Evolutionary conservation across 305 asterid genomes (phyloP).

Genomic region (Nicotiana rustica): DNA sequence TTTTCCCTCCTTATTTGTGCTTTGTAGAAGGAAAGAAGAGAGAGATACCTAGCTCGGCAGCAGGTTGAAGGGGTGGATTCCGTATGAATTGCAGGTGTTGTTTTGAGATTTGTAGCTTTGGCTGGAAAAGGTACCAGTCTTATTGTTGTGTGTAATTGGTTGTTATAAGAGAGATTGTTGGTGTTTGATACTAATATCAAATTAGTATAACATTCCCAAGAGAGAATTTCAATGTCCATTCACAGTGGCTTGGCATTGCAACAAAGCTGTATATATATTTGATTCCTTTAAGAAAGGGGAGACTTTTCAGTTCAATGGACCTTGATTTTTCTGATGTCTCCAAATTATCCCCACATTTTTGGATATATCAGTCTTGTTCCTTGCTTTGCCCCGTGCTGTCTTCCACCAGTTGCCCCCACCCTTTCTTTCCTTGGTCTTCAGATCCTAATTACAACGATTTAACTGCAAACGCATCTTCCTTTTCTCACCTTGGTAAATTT

Average conservation of each 20-base stretch:
- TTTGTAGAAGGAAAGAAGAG: constrained; percentile 93
- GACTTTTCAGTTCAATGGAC: neutral
- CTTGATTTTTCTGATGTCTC: neutral
- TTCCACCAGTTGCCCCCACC: too few relatives aligned
- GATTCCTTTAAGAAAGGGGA: constrained; percentile 22
- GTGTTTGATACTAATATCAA: neutral
- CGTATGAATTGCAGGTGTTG: constrained; percentile 47
- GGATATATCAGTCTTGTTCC: neutral
- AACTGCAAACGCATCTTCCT: too few relatives aligned
- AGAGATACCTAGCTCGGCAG: constrained; percentile 90
- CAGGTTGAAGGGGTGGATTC: constrained; percentile 87
- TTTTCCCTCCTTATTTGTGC: constrained; percentile 10
- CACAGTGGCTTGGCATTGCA: neutral
- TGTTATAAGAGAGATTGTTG: constrained; percentile 14
- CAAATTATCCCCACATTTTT: neutral
- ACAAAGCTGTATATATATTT: constrained; percentile 29
- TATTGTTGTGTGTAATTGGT: constrained; percentile 28
- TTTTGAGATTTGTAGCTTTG: constrained; percentile 35
- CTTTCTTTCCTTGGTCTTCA: too few relatives aligned
- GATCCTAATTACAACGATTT: too few relatives aligned
- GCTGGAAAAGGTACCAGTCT: constrained; percentile 32
- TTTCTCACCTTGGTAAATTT: too few relatives aligned
- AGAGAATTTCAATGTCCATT: constrained; percentile 11
- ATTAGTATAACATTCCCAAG: constrained; percentile 17
- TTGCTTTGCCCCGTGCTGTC: too few relatives aligned